These are phyloP conservation scores for Ballota nigra DNA, from an alignment of 257 asterid genomes.

Conservation along the genomic window DNA sequence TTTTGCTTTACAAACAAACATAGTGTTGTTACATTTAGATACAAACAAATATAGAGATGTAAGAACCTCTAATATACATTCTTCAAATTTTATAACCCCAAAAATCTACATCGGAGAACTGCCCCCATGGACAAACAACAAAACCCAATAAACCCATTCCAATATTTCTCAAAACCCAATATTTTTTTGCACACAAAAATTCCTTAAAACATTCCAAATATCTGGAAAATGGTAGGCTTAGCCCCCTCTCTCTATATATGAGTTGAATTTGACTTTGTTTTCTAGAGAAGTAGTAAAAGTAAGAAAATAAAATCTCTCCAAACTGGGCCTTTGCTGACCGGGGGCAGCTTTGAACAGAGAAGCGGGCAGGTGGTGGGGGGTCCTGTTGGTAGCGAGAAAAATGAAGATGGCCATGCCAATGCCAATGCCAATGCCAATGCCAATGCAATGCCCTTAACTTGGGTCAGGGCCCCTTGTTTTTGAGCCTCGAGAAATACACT, in stretches of 20 bases:
- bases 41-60: conserved; percentile 23
- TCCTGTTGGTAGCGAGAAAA: no score
- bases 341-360: conserved; percentile 34
- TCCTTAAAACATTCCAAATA: conserved; percentile 23
- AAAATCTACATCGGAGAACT: conserved; percentile 41
- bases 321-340: conserved; percentile 29
- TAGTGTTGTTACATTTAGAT: conserved; percentile 34
- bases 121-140: conserved; percentile 21
- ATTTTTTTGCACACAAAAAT: conserved; percentile 15
- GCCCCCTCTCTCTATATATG: not conserved
- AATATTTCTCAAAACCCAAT: conserved; percentile 37
- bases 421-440: no score
- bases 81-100: conserved; percentile 26
- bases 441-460: conserved; percentile 24
- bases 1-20: conserved; percentile 48
- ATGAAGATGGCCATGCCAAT: no score
- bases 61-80: not conserved
- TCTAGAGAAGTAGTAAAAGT: conserved; percentile 1
- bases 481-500: conserved; percentile 32
- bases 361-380: conserved; percentile 32
- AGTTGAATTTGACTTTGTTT: not conserved
- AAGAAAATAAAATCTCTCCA: conserved; percentile 1
- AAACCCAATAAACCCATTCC: conserved; percentile 37
- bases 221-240: conserved; percentile 5
- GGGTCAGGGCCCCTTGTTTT: conserved; percentile 40